These are phyloP conservation scores for Fusarium buxicola DNA, from an alignment of 2,329 filamentous ascomycete species.

Conservation along the genomic window DNA sequence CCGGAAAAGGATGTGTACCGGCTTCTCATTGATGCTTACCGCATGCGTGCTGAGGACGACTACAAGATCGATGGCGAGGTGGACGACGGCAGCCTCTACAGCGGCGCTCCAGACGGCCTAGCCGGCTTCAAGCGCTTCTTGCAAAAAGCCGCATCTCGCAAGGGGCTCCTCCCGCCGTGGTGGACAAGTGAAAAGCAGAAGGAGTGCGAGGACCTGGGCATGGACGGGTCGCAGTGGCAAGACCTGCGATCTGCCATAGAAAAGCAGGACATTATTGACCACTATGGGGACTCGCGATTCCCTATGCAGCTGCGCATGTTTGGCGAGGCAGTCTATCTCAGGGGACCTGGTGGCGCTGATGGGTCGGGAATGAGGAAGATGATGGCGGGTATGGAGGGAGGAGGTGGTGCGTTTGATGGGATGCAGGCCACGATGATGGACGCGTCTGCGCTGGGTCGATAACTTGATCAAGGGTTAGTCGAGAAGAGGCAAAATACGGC, in stretches of 20 bases:
- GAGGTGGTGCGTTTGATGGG: not conserved
- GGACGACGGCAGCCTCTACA: slow-evolving; percentile 48
- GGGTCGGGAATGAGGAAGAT: slow-evolving; percentile 41
- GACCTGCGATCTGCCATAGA: slow-evolving; percentile 32
- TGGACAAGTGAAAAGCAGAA: slow-evolving; percentile 54
- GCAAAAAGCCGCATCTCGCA: slow-evolving; percentile 25
- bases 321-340: slow-evolving; percentile 54
- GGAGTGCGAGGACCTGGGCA: slow-evolving; percentile 53
- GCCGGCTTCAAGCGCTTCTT: slow-evolving; percentile 55
- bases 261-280: slow-evolving; percentile 53
- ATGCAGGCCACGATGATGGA: slow-evolving; percentile 7
- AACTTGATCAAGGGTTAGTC: too few species aligned
- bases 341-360: slow-evolving; percentile 44
- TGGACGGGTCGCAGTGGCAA: slow-evolving; percentile 46
- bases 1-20: slow-evolving; percentile 58
- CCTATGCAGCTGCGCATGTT: slow-evolving; percentile 64
- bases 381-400: slow-evolving; percentile 41
- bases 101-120: slow-evolving; percentile 34
- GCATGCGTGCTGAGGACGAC: slow-evolving; percentile 57
- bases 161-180: slow-evolving; percentile 57
- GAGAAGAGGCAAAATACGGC: too few species aligned
- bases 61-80: slow-evolving; percentile 44
- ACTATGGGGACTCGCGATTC: slow-evolving; percentile 58
- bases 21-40: slow-evolving; percentile 61
- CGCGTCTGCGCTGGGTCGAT: not conserved